These are phyloP conservation scores for Lentinula sp. DNA, from an alignment of 768 basidiomycete species.

Conservation along the genomic window DNA sequence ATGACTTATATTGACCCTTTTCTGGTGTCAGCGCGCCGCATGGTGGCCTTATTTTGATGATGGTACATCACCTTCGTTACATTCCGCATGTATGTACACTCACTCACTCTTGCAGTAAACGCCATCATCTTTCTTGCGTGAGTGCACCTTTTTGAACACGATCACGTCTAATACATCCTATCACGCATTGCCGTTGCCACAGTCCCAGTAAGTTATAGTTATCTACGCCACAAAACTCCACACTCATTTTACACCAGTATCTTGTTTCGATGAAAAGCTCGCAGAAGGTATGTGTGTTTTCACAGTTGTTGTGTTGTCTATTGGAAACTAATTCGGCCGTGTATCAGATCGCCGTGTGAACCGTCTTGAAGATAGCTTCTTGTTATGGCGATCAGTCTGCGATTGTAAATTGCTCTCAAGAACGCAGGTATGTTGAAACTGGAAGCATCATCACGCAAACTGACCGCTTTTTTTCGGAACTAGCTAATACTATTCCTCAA, in stretches of 20 bases:
- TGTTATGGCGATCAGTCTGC: conserved; percentile 73
- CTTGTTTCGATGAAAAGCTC: conserved; percentile 76
- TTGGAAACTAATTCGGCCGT: not conserved
- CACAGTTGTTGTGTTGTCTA: not conserved
- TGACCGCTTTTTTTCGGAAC: not conserved
- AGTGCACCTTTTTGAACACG: conserved; percentile 15
- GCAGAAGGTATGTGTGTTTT: conserved; percentile 37
- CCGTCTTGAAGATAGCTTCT: conserved; percentile 70
- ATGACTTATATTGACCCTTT: conserved; percentile 5
- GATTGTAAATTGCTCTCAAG: conserved; percentile 56
- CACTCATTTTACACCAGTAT: conserved; percentile 37
- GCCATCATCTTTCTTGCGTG: conserved; percentile 80
- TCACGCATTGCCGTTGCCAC: not conserved
- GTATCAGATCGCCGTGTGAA: conserved; percentile 52
- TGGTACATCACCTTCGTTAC: conserved; percentile 24
- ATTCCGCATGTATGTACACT: not conserved
- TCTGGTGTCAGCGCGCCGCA: conserved; percentile 46
- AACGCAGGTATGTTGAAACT: conserved; percentile 31
- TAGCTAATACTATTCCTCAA: conserved; percentile 44
- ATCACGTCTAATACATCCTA: not conserved
- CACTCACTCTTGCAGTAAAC: conserved; percentile 37
- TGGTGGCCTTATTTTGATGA: conserved; percentile 85
- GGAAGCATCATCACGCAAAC: not conserved
- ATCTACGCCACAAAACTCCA: not conserved
- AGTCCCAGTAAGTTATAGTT: conserved; percentile 34